Conservation (phyloP, 371 early-diverging fungal species). For the Encephalitozoon romaleae region DNA sequence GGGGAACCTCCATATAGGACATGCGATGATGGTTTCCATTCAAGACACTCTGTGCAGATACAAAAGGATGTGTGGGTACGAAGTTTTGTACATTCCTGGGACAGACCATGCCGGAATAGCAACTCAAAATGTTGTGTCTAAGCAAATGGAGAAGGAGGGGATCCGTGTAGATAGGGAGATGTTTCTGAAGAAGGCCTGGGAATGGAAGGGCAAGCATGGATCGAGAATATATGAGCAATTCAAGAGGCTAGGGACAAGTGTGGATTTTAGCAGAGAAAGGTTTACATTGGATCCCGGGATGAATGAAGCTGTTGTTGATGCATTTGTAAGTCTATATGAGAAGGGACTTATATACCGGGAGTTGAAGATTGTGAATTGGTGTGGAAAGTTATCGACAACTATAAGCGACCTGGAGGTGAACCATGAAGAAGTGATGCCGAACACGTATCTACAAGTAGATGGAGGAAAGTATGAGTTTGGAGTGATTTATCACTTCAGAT, state of each 20-base stretch:
- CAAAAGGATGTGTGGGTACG: constrained; percentile 88
- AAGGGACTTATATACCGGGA: constrained; percentile 92
- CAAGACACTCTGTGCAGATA: constrained; percentile 87
- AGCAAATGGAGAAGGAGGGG: constrained; percentile 72
- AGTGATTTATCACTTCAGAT: constrained; percentile 70
- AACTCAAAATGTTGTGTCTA: constrained; percentile 93
- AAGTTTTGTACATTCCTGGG: constrained; percentile 88
- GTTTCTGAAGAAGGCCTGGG: constrained; percentile 80
- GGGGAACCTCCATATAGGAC: constrained; percentile 91
- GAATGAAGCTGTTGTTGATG: constrained; percentile 76
- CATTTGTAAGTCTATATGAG: constrained; percentile 84
- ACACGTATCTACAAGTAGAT: constrained; percentile 48
- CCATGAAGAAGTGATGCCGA: constrained; percentile 43
- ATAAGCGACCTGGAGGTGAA: constrained; percentile 83
- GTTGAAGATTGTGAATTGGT: constrained; percentile 94
- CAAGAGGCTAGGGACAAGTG: constrained; percentile 78
- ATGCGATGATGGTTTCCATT: constrained; percentile 85
- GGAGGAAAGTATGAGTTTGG: constrained; percentile 90
- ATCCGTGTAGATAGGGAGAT: constrained; percentile 75
- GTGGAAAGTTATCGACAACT: constrained; percentile 84
- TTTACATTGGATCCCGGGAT: constrained; percentile 88
- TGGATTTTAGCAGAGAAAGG: constrained; percentile 79
- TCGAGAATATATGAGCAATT: constrained; percentile 76
- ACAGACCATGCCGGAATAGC: constrained; percentile 98
- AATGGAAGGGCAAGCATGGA: constrained; percentile 80